A percentile compares a stretch with the other conserved stretches of the same genome.
Conservation (phyloP, 169 alveolate genomes). For the Fabrea salina region DNA sequence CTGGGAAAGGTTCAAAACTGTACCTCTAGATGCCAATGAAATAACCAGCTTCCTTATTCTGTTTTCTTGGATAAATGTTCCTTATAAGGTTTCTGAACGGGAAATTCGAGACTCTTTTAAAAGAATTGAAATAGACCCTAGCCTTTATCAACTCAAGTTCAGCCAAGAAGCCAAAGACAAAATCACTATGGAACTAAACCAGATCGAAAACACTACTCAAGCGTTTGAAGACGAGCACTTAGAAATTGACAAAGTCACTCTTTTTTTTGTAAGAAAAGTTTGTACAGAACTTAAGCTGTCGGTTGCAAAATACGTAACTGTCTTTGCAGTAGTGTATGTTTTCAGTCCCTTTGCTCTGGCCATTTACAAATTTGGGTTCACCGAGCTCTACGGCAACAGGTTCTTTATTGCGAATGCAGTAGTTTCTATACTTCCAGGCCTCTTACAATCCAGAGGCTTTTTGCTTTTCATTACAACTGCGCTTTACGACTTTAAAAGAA, state of each 20-base stretch:
- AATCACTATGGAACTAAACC: no score
- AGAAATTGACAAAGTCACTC: not conserved
- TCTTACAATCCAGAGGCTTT: not conserved
- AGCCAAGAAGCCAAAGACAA: not conserved
- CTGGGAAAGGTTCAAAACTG: not conserved
- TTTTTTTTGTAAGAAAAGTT: not conserved
- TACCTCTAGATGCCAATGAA: not conserved
- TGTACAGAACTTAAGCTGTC: not conserved
- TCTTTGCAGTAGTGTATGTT: not conserved
- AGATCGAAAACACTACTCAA: not conserved
- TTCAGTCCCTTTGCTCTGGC: not conserved
- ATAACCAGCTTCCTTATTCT: not conserved
- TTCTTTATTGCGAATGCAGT: not conserved
- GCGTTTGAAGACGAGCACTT: not conserved
- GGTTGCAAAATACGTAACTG: not conserved
- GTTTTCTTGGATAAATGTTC: not conserved
- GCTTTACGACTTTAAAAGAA: slow-evolving; percentile 1
- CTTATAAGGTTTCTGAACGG: not conserved
- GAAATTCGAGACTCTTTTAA: not conserved
- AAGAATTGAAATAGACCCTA: not conserved
- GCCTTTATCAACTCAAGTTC: not conserved
- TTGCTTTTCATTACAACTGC: not conserved
- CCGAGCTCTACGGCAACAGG: not conserved
- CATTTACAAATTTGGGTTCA: not conserved
- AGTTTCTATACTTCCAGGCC: not conserved